Percentiles rank a stretch among this genome's conserved stretches.
These are phyloP conservation scores for Ananas comosus DNA, from an alignment of 176 grass and related monocot species.

Conservation along the genomic window DNA sequence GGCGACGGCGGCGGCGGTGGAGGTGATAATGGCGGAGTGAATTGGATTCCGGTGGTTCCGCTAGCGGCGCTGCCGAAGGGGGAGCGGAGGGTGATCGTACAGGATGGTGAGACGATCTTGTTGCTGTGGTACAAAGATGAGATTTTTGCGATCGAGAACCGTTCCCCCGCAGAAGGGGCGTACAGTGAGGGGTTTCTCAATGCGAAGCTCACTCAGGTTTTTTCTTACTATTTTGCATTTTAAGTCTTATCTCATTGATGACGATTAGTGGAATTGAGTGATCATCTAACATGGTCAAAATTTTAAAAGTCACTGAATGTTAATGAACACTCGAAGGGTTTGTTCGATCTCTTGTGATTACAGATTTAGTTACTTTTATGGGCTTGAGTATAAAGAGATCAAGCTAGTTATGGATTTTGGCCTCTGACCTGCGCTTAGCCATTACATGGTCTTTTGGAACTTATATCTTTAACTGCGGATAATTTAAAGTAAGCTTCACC, in stretches of 20 bases:
- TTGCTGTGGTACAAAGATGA: slow-evolving; percentile 96
- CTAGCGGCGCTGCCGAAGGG: slow-evolving; percentile 67
- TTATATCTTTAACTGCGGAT: too few species aligned
- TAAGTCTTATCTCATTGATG: not conserved
- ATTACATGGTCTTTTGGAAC: too few species aligned
- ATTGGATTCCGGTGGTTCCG: slow-evolving; percentile 83
- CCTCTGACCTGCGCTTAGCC: too few species aligned
- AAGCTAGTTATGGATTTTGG: too few species aligned
- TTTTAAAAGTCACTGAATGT: too few species aligned
- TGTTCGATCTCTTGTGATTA: too few species aligned
- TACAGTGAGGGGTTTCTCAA: slow-evolving; percentile 95
- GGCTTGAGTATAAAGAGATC: too few species aligned
- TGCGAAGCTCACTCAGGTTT: slow-evolving; percentile 96
- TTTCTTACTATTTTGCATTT: not conserved
- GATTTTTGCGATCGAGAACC: slow-evolving; percentile 79
- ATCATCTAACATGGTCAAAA: too few species aligned
- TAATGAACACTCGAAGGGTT: too few species aligned
- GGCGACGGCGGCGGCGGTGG: not conserved
- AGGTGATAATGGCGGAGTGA: slow-evolving; percentile 15
- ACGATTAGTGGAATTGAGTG: too few species aligned
- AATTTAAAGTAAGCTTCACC: too few species aligned
- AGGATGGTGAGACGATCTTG: slow-evolving; percentile 75
- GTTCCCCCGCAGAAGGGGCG: slow-evolving; percentile 85
- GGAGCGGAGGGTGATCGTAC: slow-evolving; percentile 85
- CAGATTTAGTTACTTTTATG: too few species aligned